Evolutionary conservation across 225 moss, liverwort and hornwort genomes (phyloP), one percentile per base, ranked within the genome.

Genomic region (Pseudoscleropodium purum): DNA sequence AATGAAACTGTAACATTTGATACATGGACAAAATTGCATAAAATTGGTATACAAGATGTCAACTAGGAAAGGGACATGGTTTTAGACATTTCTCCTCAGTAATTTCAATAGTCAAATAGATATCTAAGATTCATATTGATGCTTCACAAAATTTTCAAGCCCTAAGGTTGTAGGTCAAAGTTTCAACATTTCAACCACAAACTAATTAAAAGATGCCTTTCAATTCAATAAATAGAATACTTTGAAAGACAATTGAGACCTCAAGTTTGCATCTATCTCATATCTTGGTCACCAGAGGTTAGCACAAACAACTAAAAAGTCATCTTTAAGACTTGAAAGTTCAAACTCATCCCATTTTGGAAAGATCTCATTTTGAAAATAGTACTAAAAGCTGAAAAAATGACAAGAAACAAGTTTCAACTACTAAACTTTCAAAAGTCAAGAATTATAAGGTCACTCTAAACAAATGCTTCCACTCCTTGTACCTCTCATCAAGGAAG

Each of bases 261-360:
- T 70, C 14, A 8, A 8, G 4, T 41, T 2, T 41, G 5, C 41
- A 72, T 41, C 15, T 0, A 0, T 3, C 1, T 8, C 5, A 26
- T 0, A 70, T 26, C 7, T 2, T 15, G 26, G 5, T 25, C 7
- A 0, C 8, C 0, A 2, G 1, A 72, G 0, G 26, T 15, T 3
- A 2, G 2, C 2, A 15, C 1, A 0, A 5, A 45, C 45, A 29
- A 27, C 49, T 20, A 39, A 7, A 49, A 75, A 33, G 20, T 75
- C 49, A 75, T 33, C 12, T 4, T 31, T 33, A 75, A 75, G 19
- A 20, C 11, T 33, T 33, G 26, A 75, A 75, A 29, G 19, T 20
- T 2, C 12, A 33, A 33, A 34, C 11, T 34, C 34, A 18, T 54
- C 17, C 54, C 0, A 1, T 0, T 0, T 1, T 2, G 4, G 0